These are phyloP conservation scores for Funneliformis mosseae DNA, from an alignment of 192 early-diverging fungal genomes.

Conservation along the genomic window DNA sequence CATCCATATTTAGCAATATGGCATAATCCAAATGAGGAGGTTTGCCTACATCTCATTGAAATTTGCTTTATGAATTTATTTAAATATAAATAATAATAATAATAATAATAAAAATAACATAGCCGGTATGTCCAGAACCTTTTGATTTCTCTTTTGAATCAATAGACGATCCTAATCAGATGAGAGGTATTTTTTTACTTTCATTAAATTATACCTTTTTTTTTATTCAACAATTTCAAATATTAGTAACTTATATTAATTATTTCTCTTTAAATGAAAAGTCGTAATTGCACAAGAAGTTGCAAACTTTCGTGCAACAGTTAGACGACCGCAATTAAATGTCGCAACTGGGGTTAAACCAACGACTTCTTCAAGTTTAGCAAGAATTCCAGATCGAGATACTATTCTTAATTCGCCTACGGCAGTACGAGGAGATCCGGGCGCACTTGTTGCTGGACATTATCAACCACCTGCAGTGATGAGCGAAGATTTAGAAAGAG, in stretches of 20 bases:
- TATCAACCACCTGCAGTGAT: no score
- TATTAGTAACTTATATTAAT: background rate
- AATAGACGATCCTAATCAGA: conserved; percentile 14
- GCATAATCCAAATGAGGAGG: conserved; percentile 49
- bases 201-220: background rate
- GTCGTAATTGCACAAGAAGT: conserved; percentile 31
- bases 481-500: conserved; percentile 23
- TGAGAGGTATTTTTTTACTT: background rate
- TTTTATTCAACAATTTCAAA: background rate
- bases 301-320: conserved; percentile 14
- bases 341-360: background rate
- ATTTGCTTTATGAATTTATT: background rate
- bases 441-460: background rate
- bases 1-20: conserved; percentile 84
- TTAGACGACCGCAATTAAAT: conserved; percentile 26
- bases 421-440: conserved; percentile 10
- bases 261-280: background rate
- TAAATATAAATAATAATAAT: background rate
- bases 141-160: conserved; percentile 34
- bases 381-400: conserved; percentile 33
- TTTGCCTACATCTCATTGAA: background rate
- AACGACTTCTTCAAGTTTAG: background rate
- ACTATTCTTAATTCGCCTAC: conserved; percentile 35
- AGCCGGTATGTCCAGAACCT: conserved; percentile 18
- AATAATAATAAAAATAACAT: background rate